Percentiles rank a stretch among this genome's conserved stretches.
Conservation (phyloP, 352 stramenopile species). For the Saprolegnia diclina region DNA sequence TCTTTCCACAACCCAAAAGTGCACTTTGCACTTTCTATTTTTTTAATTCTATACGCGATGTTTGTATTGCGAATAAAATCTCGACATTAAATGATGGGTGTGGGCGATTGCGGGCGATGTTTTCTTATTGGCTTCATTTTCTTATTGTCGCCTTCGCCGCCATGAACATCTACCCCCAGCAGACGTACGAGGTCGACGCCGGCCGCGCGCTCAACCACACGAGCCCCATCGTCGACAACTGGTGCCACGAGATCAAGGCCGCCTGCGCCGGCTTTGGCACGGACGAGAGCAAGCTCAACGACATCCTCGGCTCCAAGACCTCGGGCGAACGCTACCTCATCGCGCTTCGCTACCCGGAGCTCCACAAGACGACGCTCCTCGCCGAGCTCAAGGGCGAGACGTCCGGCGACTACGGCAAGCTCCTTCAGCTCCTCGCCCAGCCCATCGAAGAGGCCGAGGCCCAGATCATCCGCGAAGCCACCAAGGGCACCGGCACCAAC, state of each 20-base stretch:
- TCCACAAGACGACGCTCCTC: constrained; percentile 45
- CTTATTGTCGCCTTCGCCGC: too few species aligned
- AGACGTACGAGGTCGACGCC: constrained; percentile 53
- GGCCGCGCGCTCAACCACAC: constrained; percentile 39
- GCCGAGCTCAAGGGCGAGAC: constrained; percentile 59
- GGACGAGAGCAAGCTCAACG: constrained; percentile 45
- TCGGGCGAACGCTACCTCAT: constrained; percentile 61
- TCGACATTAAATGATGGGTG: too few species aligned
- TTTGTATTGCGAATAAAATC: too few species aligned
- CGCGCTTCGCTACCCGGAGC: constrained; percentile 51
- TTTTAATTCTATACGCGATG: too few species aligned
- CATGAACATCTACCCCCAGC: constrained; percentile 47
- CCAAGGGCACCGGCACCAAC: constrained; percentile 57
- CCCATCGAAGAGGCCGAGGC: constrained; percentile 60
- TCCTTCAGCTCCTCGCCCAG: constrained; percentile 47
- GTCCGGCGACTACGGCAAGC: constrained; percentile 54
- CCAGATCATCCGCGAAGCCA: constrained; percentile 50
- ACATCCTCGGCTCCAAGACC: constrained; percentile 47
- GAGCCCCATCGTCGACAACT: constrained; percentile 40
- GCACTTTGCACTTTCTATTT: too few species aligned
- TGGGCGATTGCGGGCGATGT: too few species aligned
- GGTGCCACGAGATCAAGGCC: constrained; percentile 48
- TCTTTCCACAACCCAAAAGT: too few species aligned
- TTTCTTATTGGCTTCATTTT: too few species aligned
- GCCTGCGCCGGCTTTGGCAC: constrained; percentile 61